A percentile compares a stretch with the other conserved stretches of the same genome.
phyloP scores from a whole-genome alignment of 805 yeast genomes.

The Wickerhamiella australiensis region DNA sequence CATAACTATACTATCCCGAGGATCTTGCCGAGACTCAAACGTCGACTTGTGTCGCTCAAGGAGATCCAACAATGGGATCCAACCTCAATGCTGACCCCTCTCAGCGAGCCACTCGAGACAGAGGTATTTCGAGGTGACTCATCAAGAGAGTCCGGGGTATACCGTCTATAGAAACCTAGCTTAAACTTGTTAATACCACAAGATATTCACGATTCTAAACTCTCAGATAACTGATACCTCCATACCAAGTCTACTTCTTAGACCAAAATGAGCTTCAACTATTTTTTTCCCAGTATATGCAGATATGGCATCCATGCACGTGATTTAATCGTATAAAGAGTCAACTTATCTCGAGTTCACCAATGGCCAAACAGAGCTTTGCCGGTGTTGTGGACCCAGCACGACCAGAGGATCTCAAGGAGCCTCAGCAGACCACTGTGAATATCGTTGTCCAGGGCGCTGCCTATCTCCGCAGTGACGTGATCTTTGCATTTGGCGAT shows the following conservation, averaged over 20 bases:
- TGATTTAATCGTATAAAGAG: neutral
- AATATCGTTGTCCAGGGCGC: constrained; percentile 26
- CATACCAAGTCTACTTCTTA: no score
- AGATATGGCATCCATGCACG: constrained; percentile 10
- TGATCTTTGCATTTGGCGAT: constrained; percentile 47
- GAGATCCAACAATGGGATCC: no score
- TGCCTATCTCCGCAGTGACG: constrained; percentile 27
- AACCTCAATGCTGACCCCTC: no score
- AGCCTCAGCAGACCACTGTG: constrained; percentile 17
- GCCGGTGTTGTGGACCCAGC: constrained; percentile 7
- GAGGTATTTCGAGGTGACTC: neutral
- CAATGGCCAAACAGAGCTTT: constrained; percentile 7
- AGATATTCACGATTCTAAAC: no score
- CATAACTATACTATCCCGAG: no score
- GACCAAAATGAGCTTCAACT: neutral
- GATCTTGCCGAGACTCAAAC: no score
- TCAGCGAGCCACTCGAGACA: neutral
- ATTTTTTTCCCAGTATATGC: neutral
- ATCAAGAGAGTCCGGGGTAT: neutral
- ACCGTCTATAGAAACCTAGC: neutral
- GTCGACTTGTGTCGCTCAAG: no score
- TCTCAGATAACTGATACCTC: no score
- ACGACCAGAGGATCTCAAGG: neutral
- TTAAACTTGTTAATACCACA: no score
- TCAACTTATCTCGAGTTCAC: neutral